A percentile compares a stretch with the other conserved stretches of the same genome.
phyloP scores from a whole-genome alignment of 768 basidiomycete species.

The Zangia roseola region DNA sequence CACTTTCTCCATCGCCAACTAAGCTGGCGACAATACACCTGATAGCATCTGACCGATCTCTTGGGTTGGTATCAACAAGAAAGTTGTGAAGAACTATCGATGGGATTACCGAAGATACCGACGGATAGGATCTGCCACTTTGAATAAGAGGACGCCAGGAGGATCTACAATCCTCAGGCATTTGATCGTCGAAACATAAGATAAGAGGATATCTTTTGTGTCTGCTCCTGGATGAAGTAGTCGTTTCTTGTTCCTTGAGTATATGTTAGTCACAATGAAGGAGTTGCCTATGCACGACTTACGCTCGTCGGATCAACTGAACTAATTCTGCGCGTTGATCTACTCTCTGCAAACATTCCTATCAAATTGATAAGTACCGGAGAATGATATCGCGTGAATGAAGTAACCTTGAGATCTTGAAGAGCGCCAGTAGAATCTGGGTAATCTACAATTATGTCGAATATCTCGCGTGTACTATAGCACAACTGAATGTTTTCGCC shows the following conservation, averaged over 20 bases:
- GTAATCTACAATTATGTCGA: slow-evolving; percentile 94
- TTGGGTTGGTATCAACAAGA: slow-evolving; percentile 27
- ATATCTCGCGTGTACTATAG: slow-evolving; percentile 76
- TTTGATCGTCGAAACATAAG: slow-evolving; percentile 92
- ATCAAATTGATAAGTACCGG: neutral
- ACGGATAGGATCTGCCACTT: slow-evolving; percentile 91
- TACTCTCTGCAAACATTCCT: slow-evolving; percentile 81
- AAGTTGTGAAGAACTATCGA: neutral
- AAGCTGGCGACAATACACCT: slow-evolving; percentile 89
- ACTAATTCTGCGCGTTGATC: slow-evolving; percentile 79
- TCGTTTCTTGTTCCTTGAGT: slow-evolving; percentile 72
- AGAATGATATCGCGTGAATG: neutral
- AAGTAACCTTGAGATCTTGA: slow-evolving; percentile 73
- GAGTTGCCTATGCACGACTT: slow-evolving; percentile 6
- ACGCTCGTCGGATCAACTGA: slow-evolving; percentile 78
- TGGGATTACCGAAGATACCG: slow-evolving; percentile 72
- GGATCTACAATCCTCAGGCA: slow-evolving; percentile 90
- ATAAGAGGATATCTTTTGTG: slow-evolving; percentile 83
- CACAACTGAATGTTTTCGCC: neutral
- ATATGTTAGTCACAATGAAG: slow-evolving; percentile 4
- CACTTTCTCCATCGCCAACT: slow-evolving; percentile 80
- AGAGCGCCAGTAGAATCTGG: slow-evolving; percentile 86
- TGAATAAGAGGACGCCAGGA: slow-evolving; percentile 87
- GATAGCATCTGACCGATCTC: slow-evolving; percentile 90
- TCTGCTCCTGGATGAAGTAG: slow-evolving; percentile 95